A percentile compares a stretch with the other conserved stretches of the same genome.
Conservation (phyloP, 2,329 filamentous ascomycete genomes). For the Fusarium graminum region DNA sequence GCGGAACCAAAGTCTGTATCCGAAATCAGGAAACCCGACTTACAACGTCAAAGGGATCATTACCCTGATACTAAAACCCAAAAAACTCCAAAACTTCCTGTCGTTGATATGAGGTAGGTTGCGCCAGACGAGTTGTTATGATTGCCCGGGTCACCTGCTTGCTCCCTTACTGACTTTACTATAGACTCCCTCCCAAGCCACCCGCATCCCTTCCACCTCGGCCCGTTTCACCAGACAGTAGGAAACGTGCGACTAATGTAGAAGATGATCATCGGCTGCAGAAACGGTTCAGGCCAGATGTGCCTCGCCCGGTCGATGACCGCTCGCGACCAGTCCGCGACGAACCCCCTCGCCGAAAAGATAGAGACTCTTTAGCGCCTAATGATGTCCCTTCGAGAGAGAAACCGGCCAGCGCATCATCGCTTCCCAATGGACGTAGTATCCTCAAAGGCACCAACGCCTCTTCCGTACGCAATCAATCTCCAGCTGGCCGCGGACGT, state of each 20-base stretch:
- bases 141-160: constrained; percentile 10
- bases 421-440: constrained; percentile 56
- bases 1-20: constrained; percentile 41
- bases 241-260: constrained; percentile 61
- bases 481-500: constrained; percentile 57
- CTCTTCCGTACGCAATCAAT: constrained; percentile 49
- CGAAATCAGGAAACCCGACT: constrained; percentile 46
- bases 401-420: constrained; percentile 44
- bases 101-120: constrained; percentile 52
- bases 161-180: constrained; percentile 33
- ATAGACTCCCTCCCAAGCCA: constrained; percentile 56
- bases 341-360: constrained; percentile 52
- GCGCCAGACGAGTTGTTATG: background rate
- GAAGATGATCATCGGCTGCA: constrained; percentile 60
- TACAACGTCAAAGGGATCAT: constrained; percentile 42
- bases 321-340: constrained; percentile 52
- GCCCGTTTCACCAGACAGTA: constrained; percentile 59
- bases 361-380: constrained; percentile 47
- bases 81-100: constrained; percentile 48
- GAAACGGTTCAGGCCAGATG: constrained; percentile 62
- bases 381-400: constrained; percentile 52
- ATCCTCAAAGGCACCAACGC: constrained; percentile 50
- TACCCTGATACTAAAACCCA: constrained; percentile 51
- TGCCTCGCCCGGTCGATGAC: constrained; percentile 51
- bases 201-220: constrained; percentile 53